phyloP scores from a whole-genome alignment of 2,329 filamentous ascomycete species.

The Botrytis tulipae region DNA sequence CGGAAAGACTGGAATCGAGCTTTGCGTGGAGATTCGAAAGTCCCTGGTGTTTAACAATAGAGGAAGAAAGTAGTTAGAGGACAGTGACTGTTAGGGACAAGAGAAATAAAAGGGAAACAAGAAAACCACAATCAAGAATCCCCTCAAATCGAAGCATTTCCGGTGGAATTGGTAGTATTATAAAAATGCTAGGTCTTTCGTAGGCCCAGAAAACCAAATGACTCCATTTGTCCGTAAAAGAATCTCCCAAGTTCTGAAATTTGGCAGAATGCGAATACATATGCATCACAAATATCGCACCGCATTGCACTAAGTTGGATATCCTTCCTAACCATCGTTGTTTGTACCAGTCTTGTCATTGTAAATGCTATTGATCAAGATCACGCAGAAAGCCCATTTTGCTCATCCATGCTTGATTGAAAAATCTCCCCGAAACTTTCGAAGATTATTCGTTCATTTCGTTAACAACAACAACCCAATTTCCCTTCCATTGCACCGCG shows the following conservation, averaged over 20 bases:
- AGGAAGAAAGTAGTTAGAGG: not conserved
- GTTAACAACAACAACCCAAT: conserved; percentile 31
- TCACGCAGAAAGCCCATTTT: conserved; percentile 36
- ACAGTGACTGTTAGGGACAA: not conserved
- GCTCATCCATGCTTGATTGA: conserved; percentile 37
- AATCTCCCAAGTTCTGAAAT: not conserved
- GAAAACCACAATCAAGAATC: not conserved
- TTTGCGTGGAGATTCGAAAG: no score
- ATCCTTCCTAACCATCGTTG: not conserved
- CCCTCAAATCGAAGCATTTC: not conserved
- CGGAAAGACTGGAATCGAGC: not conserved
- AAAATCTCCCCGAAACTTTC: conserved; percentile 15
- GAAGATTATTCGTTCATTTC: conserved; percentile 15
- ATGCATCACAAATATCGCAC: conserved; percentile 15
- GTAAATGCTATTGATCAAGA: conserved; percentile 37
- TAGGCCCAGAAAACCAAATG: conserved; percentile 11
- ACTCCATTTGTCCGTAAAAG: conserved; percentile 8
- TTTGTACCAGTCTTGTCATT: conserved; percentile 36
- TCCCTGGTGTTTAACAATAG: not conserved
- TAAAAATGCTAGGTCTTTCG: conserved; percentile 2
- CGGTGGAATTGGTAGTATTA: conserved; percentile 4
- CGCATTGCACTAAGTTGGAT: conserved; percentile 9
- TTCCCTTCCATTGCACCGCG: conserved; percentile 18
- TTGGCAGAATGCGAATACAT: conserved; percentile 4
- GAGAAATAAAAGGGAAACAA: not conserved